Evolutionary conservation across 805 yeast genomes (phyloP), one percentile per base, ranked within the genome.

Genomic region (Alloascoidea hylecoeti): DNA sequence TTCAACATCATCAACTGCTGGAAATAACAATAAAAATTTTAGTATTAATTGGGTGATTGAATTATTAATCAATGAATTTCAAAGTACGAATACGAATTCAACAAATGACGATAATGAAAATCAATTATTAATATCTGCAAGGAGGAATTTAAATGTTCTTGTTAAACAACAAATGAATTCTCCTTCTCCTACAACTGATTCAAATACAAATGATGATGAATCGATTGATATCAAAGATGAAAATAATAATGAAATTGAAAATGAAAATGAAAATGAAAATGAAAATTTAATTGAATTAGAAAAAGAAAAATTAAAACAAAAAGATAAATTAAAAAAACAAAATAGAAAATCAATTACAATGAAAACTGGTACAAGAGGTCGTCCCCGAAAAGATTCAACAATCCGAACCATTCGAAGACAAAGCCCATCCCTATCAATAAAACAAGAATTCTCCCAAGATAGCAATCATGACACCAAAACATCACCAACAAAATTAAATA

Each of bases 21-120:
- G n/a, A n/a, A n/a, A n/a, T 4, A 16, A 32, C 3, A 35, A 41
- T 14, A 42, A 41, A 5, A 47, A 48, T 15, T 40, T 40, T 32
- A 41, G 49, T 15, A 46, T 48, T 38, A 48, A 48, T 38, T 37
- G 41, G 27, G 39, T 48, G 16, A 46, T 46, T 32, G 47, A 45
- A 9, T 36, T 45, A 16, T 23, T 48, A 17, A 35, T 28, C 16
- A 37, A 30, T 13, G 44, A 46, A 23, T 23, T 23, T 23, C 30
- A 23, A n/a, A n/a, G n/a, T n/a, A n/a, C n/a, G n/a, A n/a, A n/a
- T n/a, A n/a, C n/a, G n/a, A n/a, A n/a, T n/a, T n/a, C n/a, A n/a
- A n/a, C n/a, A n/a, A n/a, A n/a, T n/a, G n/a, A n/a, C n/a, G n/a
- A n/a, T n/a, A n/a, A n/a, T n/a, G n/a, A n/a, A n/a, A 23, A 23